These are phyloP conservation scores for Fennellomyces sp. DNA, from an alignment of 371 early-diverging fungal genomes.

Conservation along the genomic window DNA sequence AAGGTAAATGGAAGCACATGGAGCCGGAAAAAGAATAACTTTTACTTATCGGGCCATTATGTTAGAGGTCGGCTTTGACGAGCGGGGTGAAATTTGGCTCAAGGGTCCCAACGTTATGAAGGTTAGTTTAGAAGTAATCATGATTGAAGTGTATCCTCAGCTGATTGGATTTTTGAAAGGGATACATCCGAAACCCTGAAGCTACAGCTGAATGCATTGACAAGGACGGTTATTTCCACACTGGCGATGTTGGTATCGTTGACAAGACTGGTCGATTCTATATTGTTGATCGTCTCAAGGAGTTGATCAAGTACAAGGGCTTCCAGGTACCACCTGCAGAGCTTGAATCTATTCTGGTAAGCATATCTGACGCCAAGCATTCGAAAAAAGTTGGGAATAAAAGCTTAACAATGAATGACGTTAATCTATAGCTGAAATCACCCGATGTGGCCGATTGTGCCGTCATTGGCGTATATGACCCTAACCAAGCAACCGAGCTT, in stretches of 20 bases:
- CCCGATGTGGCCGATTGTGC: constrained; percentile 74
- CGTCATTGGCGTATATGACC: constrained; percentile 63
- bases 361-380: neutral
- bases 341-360: constrained; percentile 64
- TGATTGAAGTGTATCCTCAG: neutral
- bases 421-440: constrained; percentile 49
- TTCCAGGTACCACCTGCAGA: constrained; percentile 74
- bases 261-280: constrained; percentile 63
- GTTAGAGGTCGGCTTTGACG: constrained; percentile 52
- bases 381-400: neutral
- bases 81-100: constrained; percentile 75
- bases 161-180: constrained; percentile 20
- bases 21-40: constrained; percentile 39
- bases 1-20: constrained; percentile 42
- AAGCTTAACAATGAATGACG: neutral
- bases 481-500: constrained; percentile 64
- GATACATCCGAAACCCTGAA: constrained; percentile 67
- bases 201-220: constrained; percentile 70
- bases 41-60: constrained; percentile 8
- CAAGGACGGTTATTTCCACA: constrained; percentile 70
- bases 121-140: constrained; percentile 8
- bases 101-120: constrained; percentile 83
- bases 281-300: constrained; percentile 76
- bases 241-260: constrained; percentile 82
- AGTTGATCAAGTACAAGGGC: constrained; percentile 79